These are phyloP conservation scores for Aureobasidium zeae DNA, from an alignment of 2,329 filamentous ascomycete genomes.

Conservation along the genomic window DNA sequence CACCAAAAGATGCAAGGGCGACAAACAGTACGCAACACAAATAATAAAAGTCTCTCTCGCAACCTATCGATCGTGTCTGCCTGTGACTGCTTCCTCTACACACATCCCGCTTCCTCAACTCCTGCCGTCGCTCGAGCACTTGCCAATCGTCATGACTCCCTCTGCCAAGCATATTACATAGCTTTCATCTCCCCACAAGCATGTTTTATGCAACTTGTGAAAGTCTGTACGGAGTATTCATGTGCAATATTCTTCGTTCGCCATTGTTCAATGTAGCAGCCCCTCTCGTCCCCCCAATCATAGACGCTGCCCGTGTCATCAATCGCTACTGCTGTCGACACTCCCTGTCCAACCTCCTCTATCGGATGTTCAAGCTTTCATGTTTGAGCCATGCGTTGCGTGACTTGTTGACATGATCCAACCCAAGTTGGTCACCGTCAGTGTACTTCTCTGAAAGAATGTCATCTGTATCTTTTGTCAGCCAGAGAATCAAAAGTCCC, in stretches of 20 bases:
- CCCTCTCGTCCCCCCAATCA: neutral
- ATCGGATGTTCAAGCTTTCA: constrained; percentile 57
- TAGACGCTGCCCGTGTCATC: too few relatives aligned
- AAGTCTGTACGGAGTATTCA: too few relatives aligned
- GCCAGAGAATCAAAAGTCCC: neutral
- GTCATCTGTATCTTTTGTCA: constrained; percentile 30
- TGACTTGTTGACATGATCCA: constrained; percentile 56
- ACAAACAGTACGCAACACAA: neutral
- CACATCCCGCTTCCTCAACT: neutral
- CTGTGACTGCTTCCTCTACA: neutral
- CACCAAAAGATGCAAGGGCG: constrained; percentile 2
- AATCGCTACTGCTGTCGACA: too few relatives aligned
- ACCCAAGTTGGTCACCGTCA: constrained; percentile 37
- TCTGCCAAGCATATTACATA: neutral
- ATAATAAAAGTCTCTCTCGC: neutral
- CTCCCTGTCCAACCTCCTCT: neutral
- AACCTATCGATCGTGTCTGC: neutral
- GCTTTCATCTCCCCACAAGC: neutral
- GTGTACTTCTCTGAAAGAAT: constrained; percentile 36
- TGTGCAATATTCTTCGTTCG: too few relatives aligned
- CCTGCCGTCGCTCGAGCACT: neutral
- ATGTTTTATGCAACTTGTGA: too few relatives aligned
- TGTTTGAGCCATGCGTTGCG: constrained; percentile 50
- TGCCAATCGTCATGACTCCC: constrained; percentile 4
- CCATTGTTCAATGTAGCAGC: too few relatives aligned